Base-by-base conservation (phyloP, 148 eudicot genomes). In the Vaccinium darrowii region DNA sequence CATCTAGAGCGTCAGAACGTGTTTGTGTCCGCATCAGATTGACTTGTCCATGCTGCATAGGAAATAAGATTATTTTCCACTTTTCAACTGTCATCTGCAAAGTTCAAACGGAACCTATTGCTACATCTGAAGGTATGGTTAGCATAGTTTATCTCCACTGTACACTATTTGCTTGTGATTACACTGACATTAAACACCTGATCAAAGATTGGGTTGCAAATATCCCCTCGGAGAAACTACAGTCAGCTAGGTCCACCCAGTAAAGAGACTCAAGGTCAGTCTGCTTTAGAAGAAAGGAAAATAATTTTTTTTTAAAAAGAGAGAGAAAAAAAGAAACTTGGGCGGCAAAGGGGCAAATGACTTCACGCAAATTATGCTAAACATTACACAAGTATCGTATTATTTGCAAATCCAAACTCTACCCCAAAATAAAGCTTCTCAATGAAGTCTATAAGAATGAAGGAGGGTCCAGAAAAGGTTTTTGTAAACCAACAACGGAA, bases 401-500 rank as follows among this genome's bases (percentile, higher is more conserved):
- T 63, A 63, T n/a, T 63, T 63, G 27, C 69, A 63, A 63, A 63
- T 3, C 69, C 69, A 36, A 36, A 50, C 76, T 7, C 19, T 30
- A 33, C 8, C 33, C 76, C 76, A 63, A 73, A 73, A 73, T 73
- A 73, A 36, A 73, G 76, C 50, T 63, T 39, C 76, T 33, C 76
- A 36, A 16, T 15, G 10, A 67, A 67, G 27, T 67, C 30, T 25
- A 63, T 7, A 63, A 8, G 27, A 6, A n/a, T 63, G n/a, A 63
- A 63, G 23, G 25, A 63, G 27, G 27, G 27, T 67, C 27, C 73
- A n/a, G 13, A 73, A 73, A 73, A 73, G 76, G 13, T 6, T 73
- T 73, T 15, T 14, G 21, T 36, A 73, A 73, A 33, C 76, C 49
- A 73, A 36, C 43, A 73, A 73, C 16, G 76, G 21, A 73, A 36